Percentiles rank a stretch among this genome's conserved stretches.
Conservation (phyloP, 1,139 yeast species). For the Suhomyces choctaworum region DNA sequence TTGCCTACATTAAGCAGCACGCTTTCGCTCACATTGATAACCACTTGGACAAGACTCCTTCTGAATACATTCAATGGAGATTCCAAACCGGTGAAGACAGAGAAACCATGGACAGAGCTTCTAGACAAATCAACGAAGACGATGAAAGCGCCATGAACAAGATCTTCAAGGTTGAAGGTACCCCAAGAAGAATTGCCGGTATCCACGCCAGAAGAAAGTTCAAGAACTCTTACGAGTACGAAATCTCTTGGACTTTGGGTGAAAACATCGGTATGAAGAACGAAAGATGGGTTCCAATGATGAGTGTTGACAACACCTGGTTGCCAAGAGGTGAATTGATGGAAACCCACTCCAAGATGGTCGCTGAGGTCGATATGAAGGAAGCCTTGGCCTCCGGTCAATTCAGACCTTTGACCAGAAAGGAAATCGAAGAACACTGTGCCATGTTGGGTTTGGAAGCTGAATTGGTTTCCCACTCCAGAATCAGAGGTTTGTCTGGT, state of each 20-base stretch:
- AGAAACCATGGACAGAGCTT: constrained; percentile 99
- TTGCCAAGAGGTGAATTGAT: constrained; percentile 99
- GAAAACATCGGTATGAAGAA: constrained; percentile 98
- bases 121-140: constrained; percentile 94
- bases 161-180: constrained; percentile 97
- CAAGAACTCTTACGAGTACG: constrained; percentile 99
- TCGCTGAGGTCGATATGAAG: constrained; percentile 99
- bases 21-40: constrained; percentile 99
- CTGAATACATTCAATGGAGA: constrained; percentile 99
- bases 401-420: constrained; percentile 99
- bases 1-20: constrained; percentile 99
- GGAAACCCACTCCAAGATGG: constrained; percentile 98
- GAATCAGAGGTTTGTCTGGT: constrained; percentile 99
- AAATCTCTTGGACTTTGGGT: constrained; percentile 95
- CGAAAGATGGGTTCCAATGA: constrained; percentile 99
- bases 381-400: constrained; percentile 99
- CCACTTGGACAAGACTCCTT: constrained; percentile 98
- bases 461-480: constrained; percentile 98
- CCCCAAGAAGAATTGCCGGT: constrained; percentile 95
- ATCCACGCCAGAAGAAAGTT: constrained; percentile 98
- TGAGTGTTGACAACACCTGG: constrained; percentile 99
- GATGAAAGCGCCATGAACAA: constrained; percentile 99
- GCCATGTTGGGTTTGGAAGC: constrained; percentile 98
- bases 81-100: constrained; percentile 99
- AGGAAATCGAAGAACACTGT: constrained; percentile 99